Base-by-base conservation (phyloP, 345 rosid genomes). In the Turritis glabra region DNA sequence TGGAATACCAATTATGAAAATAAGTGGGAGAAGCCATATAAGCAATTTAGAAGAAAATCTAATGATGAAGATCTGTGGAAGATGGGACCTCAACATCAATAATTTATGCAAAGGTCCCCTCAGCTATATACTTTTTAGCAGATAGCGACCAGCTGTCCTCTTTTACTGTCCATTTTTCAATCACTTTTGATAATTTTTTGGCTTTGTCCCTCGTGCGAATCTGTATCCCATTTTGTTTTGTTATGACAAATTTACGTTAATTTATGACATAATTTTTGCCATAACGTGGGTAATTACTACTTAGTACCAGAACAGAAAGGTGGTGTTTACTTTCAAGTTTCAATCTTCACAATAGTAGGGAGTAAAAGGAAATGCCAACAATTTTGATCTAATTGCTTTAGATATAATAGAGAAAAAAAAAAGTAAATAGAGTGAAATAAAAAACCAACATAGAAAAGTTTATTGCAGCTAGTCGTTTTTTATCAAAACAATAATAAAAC, bases 201-300 rank as follows among this genome's bases (percentile, higher is more conserved):
- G 63, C 32, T 11, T 30, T 53, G 56, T 73, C 56, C 27, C 64
- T 64, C 47, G 27, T 64, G 71, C 71, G 77, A 73, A 73, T 73
- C 71, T 53, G 19, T 53, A 53, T 53, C 25, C 64, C 71, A 53
- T 64, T 41, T 30, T 22, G 15, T 64, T 73, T n/a, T 22, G n/a
- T 3, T 48, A 43, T 29, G 64, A 64, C 38, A 43, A 22, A 53
- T 29, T 73, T 55, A 22, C 63, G 26, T n/a, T 33, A 33, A 33
- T 48, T 5, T 15, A 13, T 53, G 32, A 26, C 26, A 40, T 38
- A 37, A 21, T 41, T 44, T 29, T 48, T 33, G 48, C 23, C 75
- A n/a, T 25, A 21, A 32, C 35, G 6, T 70, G 17, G 46, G 17
- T 23, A 35, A 37, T n/a, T n/a, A n/a, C n/a, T n/a, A n/a, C n/a